Evolutionary conservation across 2,329 filamentous ascomycete species (phyloP).

Genomic region (Venturia asperata): DNA sequence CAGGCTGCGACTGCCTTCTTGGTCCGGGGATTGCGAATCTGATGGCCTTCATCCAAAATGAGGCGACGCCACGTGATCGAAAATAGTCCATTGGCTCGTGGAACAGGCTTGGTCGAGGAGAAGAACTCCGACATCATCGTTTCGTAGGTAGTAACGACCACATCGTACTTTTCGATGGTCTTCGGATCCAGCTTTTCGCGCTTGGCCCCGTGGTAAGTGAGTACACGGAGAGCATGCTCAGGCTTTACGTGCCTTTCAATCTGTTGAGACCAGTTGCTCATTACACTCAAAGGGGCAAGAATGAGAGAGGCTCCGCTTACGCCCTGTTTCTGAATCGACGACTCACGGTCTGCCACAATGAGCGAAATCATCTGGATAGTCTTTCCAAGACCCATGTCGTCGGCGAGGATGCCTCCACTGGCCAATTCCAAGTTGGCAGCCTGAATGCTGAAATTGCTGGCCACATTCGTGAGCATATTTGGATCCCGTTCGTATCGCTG

Average conservation of each 20-base stretch:
- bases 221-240: constrained; percentile 56
- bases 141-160: constrained; percentile 80
- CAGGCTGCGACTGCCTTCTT: constrained; percentile 64
- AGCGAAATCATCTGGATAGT: constrained; percentile 80
- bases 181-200: constrained; percentile 43
- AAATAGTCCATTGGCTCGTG: constrained; percentile 45
- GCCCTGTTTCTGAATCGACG: constrained; percentile 24
- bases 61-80: constrained; percentile 68
- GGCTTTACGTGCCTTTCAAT: constrained; percentile 63
- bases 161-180: constrained; percentile 59
- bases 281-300: constrained; percentile 72
- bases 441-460: constrained; percentile 59
- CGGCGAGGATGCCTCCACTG: constrained; percentile 77
- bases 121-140: constrained; percentile 62
- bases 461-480: constrained; percentile 56
- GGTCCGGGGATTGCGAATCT: constrained; percentile 68
- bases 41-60: constrained; percentile 78
- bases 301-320: constrained; percentile 60
- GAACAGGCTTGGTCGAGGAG: constrained; percentile 26
- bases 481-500: constrained; percentile 42
- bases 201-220: constrained; percentile 65
- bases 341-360: constrained; percentile 52
- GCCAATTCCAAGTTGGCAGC: constrained; percentile 54
- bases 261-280: constrained; percentile 85
- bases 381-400: constrained; percentile 91